These are phyloP conservation scores for Aspergillus mulundensis DNA, from an alignment of 495 filamentous ascomycete genomes.

Conservation along the genomic window DNA sequence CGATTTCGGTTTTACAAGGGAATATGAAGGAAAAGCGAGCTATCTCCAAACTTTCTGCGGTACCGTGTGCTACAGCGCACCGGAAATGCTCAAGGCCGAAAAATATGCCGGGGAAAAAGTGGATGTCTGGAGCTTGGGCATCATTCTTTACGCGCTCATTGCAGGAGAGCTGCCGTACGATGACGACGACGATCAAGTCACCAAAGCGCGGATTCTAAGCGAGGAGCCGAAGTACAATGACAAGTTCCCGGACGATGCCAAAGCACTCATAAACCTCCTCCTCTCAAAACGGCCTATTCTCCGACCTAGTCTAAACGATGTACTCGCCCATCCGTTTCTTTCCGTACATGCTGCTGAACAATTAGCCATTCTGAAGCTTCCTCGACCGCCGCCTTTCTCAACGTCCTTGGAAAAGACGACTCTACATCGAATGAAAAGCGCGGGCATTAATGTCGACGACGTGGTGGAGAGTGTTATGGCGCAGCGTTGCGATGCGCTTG, in stretches of 20 bases:
- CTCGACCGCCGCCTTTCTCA: constrained; percentile 79
- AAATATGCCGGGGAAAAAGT: constrained; percentile 98
- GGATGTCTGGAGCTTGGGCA: constrained; percentile 95
- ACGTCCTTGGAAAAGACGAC: constrained; percentile 88
- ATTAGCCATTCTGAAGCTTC: constrained; percentile 81
- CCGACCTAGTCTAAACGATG: constrained; percentile 80
- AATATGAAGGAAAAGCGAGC: constrained; percentile 93
- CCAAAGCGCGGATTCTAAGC: constrained; percentile 76
- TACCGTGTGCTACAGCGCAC: constrained; percentile 94
- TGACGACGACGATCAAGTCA: constrained; percentile 84
- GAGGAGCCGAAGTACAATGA: constrained; percentile 83
- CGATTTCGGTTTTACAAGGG: constrained; percentile 96
- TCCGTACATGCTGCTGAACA: constrained; percentile 84
- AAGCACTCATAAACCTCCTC: constrained; percentile 66
- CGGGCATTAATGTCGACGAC: constrained; percentile 88
- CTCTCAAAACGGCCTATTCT: constrained; percentile 86
- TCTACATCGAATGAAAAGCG: constrained; percentile 88
- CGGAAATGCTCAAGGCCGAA: constrained; percentile 97
- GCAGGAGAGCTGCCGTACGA: constrained; percentile 94
- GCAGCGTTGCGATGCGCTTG: constrained; percentile 81
- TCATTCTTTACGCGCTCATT: constrained; percentile 90
- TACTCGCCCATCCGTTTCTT: constrained; percentile 84
- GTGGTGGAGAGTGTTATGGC: constrained; percentile 92
- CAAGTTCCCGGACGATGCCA: constrained; percentile 70
- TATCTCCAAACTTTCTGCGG: constrained; percentile 97